These are phyloP conservation scores for Persicaria tinctoria DNA, from an alignment of 148 eudicot species.

Conservation along the genomic window DNA sequence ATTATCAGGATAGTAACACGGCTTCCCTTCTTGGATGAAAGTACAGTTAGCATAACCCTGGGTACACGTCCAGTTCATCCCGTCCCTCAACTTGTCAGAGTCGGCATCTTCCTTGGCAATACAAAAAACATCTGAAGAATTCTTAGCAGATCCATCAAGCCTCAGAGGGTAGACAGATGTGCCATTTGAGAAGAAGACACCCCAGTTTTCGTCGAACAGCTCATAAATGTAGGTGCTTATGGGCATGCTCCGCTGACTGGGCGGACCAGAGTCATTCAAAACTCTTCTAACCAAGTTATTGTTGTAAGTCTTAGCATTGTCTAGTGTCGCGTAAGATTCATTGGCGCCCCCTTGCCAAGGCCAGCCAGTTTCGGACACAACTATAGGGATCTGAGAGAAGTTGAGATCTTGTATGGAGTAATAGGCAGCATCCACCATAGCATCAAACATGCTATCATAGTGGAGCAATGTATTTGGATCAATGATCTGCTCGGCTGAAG, in stretches of 20 bases:
- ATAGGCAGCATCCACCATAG: slow-evolving; percentile 91
- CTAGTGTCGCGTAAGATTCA: slow-evolving; percentile 67
- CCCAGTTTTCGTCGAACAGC: slow-evolving; percentile 83
- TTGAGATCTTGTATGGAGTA: slow-evolving; percentile 61
- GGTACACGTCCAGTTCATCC: slow-evolving; percentile 92
- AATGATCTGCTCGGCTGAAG: slow-evolving; percentile 76
- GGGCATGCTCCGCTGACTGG: slow-evolving; percentile 66
- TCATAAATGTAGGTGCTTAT: slow-evolving; percentile 81
- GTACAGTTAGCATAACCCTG: slow-evolving; percentile 75
- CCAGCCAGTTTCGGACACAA: slow-evolving; percentile 96
- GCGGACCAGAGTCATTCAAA: slow-evolving; percentile 76
- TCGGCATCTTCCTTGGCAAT: slow-evolving; percentile 59
- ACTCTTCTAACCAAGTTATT: slow-evolving; percentile 73
- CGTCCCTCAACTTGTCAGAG: slow-evolving; percentile 43
- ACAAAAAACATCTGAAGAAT: slow-evolving; percentile 58
- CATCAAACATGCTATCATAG: slow-evolving; percentile 89
- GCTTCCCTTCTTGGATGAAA: slow-evolving; percentile 72
- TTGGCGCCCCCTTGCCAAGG: slow-evolving; percentile 71
- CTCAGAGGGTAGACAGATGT: slow-evolving; percentile 58
- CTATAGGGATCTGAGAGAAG: slow-evolving; percentile 61
- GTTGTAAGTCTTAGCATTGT: slow-evolving; percentile 64
- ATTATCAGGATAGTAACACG: slow-evolving; percentile 75
- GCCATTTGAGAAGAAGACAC: slow-evolving; percentile 62
- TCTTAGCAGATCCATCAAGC: slow-evolving; percentile 36
- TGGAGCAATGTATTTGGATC: slow-evolving; percentile 84